Evolutionary conservation across 1,284 basidiomycete species (phyloP).

Genomic region (Trametes sp.): DNA sequence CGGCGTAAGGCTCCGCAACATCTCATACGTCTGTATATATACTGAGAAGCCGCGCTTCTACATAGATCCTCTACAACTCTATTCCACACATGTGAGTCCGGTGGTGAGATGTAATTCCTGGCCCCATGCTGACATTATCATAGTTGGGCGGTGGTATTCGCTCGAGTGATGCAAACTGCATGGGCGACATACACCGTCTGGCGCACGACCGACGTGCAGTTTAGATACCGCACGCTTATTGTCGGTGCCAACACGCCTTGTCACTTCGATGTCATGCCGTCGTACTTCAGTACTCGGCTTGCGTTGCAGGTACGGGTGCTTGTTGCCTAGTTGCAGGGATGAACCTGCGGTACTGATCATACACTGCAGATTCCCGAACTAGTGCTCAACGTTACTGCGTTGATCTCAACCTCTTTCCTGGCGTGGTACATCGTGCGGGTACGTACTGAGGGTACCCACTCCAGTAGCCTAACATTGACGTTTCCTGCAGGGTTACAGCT

Average conservation of each 20-base stretch:
- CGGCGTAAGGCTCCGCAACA: slow-evolving; percentile 39
- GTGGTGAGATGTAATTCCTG: no score
- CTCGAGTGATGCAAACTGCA: slow-evolving; percentile 53
- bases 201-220: slow-evolving; percentile 49
- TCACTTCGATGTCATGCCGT: slow-evolving; percentile 53
- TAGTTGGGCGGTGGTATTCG: slow-evolving; percentile 56
- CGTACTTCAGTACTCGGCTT: slow-evolving; percentile 51
- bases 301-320: slow-evolving; percentile 49
- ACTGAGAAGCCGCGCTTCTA: background rate
- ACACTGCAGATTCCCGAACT: slow-evolving; percentile 55
- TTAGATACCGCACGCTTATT: slow-evolving; percentile 49
- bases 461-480: slow-evolving; percentile 12
- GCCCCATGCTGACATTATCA: background rate
- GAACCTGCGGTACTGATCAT: background rate
- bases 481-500: slow-evolving; percentile 49
- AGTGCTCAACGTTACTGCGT: slow-evolving; percentile 52
- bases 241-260: slow-evolving; percentile 53
- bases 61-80: slow-evolving; percentile 54
- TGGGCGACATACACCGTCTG: slow-evolving; percentile 63
- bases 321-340: background rate
- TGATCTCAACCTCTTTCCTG: slow-evolving; percentile 51
- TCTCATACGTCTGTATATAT: background rate
- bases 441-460: background rate
- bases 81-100: slow-evolving; percentile 58
- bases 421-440: slow-evolving; percentile 58